A percentile compares a stretch with the other conserved stretches of the same genome.
phyloP scores from a whole-genome alignment of 768 basidiomycete genomes.

The Psilocybe cyanescens region DNA sequence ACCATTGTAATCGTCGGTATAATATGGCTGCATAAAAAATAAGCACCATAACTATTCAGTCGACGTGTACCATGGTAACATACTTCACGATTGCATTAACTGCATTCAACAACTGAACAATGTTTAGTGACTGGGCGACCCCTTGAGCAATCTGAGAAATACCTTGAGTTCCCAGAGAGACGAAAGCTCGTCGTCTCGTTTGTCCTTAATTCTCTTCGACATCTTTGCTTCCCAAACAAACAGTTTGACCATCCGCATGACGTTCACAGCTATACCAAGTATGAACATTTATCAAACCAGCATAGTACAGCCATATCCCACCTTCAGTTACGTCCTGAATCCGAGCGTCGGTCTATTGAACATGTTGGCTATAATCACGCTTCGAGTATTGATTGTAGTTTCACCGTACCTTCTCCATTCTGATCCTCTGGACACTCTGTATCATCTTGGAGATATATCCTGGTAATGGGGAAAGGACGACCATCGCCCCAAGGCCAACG shows the following conservation, averaged over 20 bases:
- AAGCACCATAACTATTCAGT: no score
- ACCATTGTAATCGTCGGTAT: conserved; percentile 66
- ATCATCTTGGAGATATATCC: conserved; percentile 54
- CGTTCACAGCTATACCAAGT: conserved; percentile 40
- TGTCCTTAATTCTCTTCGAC: conserved; percentile 49
- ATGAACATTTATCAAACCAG: neutral
- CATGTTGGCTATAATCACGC: neutral
- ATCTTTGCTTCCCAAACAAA: conserved; percentile 71
- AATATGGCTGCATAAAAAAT: neutral
- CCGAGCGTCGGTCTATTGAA: conserved; percentile 49
- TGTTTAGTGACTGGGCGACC: neutral
- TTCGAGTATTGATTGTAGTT: conserved; percentile 13
- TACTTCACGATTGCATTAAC: neutral
- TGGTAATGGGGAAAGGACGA: conserved; percentile 59
- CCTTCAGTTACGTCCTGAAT: conserved; percentile 54
- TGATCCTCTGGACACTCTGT: conserved; percentile 47
- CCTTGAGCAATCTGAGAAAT: neutral
- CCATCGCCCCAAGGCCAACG: conserved; percentile 55
- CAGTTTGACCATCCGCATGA: conserved; percentile 70
- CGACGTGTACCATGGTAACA: no score
- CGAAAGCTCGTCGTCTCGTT: conserved; percentile 64
- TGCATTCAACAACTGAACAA: neutral
- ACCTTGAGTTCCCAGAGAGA: conserved; percentile 23
- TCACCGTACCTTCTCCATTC: conserved; percentile 43
- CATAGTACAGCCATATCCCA: conserved; percentile 30